Percentiles rank a stretch among this genome's conserved stretches.
phyloP scores from a whole-genome alignment of 805 yeast genomes.

The Candida orba region DNA sequence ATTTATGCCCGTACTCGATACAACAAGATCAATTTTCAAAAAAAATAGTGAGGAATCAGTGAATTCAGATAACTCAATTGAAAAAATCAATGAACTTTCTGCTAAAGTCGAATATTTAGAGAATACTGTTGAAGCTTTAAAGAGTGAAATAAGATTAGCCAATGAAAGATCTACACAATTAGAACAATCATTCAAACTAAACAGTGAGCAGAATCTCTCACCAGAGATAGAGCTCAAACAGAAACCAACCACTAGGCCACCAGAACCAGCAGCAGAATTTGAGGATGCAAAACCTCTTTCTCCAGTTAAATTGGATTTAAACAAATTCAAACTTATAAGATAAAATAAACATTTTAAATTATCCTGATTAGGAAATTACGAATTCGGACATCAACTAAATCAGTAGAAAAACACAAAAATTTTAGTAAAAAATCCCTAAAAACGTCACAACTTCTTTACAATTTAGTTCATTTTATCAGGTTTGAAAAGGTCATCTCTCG shows the following conservation, averaged over 20 bases:
- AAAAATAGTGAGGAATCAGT: slow-evolving; percentile 14
- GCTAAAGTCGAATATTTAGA: slow-evolving; percentile 10
- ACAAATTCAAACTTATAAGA: slow-evolving; percentile 15
- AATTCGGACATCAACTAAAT: background rate
- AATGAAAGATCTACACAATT: slow-evolving; percentile 15
- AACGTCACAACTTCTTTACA: too few relatives aligned
- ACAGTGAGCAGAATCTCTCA: slow-evolving; percentile 9
- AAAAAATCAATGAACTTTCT: slow-evolving; percentile 16
- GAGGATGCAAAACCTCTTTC: slow-evolving; percentile 16
- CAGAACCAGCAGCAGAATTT: background rate
- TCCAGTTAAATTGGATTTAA: slow-evolving; percentile 18
- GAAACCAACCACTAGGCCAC: background rate
- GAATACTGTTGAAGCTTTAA: slow-evolving; percentile 5
- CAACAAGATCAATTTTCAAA: slow-evolving; percentile 7
- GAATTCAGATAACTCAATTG: slow-evolving; percentile 9
- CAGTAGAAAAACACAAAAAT: background rate
- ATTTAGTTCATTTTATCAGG: background rate
- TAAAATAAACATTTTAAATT: slow-evolving; percentile 1
- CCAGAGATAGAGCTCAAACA: slow-evolving; percentile 1
- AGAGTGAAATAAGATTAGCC: slow-evolving; percentile 14
- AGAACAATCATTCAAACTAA: slow-evolving; percentile 10
- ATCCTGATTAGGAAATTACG: background rate
- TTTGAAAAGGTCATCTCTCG: background rate
- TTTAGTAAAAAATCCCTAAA: background rate
- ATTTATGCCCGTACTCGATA: too few relatives aligned